phyloP scores from a whole-genome alignment of 257 asterid species.

The Jasminum sambac region DNA sequence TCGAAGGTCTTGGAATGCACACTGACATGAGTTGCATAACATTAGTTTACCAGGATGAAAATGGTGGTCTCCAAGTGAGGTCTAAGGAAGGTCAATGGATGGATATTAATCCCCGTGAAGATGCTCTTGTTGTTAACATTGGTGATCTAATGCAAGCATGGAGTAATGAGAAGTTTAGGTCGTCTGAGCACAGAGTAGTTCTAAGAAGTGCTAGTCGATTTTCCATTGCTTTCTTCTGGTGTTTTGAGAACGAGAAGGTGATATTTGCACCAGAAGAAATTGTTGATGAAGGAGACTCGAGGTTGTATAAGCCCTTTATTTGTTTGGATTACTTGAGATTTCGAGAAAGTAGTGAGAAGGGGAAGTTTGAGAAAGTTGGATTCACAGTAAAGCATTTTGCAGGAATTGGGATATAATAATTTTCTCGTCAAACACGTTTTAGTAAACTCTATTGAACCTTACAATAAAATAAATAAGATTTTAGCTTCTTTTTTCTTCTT shows the following conservation, averaged over 20 bases:
- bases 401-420: conserved; percentile 31
- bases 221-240: conserved; percentile 69
- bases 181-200: conserved; percentile 62
- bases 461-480: too few relatives aligned
- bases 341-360: conserved; percentile 53
- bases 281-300: conserved; percentile 41
- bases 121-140: conserved; percentile 54
- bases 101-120: conserved; percentile 50
- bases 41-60: conserved; percentile 58
- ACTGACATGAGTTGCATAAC: conserved; percentile 84
- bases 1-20: conserved; percentile 77
- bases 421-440: not conserved
- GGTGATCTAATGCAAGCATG: conserved; percentile 73
- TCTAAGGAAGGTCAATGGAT: conserved; percentile 68
- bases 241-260: conserved; percentile 51
- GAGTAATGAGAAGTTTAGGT: conserved; percentile 56
- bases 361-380: conserved; percentile 64
- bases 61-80: conserved; percentile 74
- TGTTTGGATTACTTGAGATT: conserved; percentile 54
- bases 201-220: conserved; percentile 37
- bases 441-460: not conserved
- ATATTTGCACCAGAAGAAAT: conserved; percentile 46
- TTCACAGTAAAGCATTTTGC: conserved; percentile 63
- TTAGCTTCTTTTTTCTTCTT: too few relatives aligned
- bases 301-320: conserved; percentile 57